A percentile compares a stretch with the other conserved stretches of the same genome.
These are phyloP conservation scores for Ambrosiella cleistominuta DNA, from an alignment of 2,329 filamentous ascomycete genomes.

Conservation along the genomic window DNA sequence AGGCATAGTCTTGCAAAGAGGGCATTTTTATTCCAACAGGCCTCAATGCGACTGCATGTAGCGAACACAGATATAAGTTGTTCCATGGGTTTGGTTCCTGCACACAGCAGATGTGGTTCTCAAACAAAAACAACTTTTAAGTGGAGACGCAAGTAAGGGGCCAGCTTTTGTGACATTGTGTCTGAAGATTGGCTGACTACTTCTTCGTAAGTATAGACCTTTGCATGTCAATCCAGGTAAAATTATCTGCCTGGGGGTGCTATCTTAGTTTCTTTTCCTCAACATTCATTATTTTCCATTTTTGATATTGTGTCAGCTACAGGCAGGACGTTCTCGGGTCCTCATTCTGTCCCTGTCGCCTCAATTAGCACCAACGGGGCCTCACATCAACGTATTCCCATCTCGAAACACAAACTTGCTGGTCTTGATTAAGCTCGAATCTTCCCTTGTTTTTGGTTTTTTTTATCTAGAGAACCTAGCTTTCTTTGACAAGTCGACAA, in stretches of 20 bases:
- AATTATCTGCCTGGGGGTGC: neutral
- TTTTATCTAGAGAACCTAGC: neutral
- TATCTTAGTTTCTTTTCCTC: neutral
- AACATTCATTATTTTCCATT: conserved; percentile 4
- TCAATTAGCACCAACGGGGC: neutral
- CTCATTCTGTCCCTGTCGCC: neutral
- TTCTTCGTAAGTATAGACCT: neutral
- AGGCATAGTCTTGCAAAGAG: no score
- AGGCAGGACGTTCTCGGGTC: neutral
- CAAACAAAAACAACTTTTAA: conserved; percentile 6
- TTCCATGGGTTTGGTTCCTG: neutral
- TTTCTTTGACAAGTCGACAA: conserved; percentile 21
- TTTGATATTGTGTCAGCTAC: neutral
- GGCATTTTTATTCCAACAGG: no score
- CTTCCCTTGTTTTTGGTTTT: neutral
- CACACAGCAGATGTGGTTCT: neutral
- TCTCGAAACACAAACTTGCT: neutral
- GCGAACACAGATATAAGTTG: neutral
- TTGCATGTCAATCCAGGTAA: conserved; percentile 3
- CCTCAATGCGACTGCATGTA: no score
- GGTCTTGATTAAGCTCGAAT: neutral
- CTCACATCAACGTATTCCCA: neutral
- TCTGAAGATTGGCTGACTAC: conserved; percentile 9
- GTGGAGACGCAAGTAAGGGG: conserved; percentile 12
- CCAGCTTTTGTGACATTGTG: conserved; percentile 7